Conservation (phyloP, 2,329 filamentous ascomycete species). For the Cordyceps javanica region DNA sequence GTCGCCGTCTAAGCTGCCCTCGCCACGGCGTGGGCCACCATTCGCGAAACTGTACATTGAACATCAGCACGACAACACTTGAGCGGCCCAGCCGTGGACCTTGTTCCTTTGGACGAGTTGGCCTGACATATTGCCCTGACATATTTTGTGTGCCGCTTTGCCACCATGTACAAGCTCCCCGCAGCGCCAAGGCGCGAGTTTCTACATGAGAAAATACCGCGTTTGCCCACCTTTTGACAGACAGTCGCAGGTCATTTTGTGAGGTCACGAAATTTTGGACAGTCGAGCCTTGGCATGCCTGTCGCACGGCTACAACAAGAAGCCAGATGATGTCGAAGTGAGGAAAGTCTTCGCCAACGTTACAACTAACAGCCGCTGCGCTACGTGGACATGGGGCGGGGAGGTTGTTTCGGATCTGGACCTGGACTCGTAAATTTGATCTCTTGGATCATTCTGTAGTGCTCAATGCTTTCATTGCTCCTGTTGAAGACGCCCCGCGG, state of each 20-base stretch:
- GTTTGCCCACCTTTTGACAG: not conserved
- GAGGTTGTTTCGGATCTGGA: not conserved
- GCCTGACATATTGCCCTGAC: not conserved
- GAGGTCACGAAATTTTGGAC: not conserved
- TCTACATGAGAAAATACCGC: not conserved
- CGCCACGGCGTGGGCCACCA: not conserved
- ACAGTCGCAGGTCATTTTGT: not conserved
- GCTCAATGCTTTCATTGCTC: conserved; percentile 6
- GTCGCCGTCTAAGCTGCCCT: not conserved
- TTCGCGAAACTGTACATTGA: not conserved
- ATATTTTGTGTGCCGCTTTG: not conserved
- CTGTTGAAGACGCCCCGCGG: not conserved
- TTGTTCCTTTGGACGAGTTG: no score
- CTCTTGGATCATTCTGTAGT: conserved; percentile 13
- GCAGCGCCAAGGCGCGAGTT: not conserved
- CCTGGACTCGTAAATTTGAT: conserved; percentile 12
- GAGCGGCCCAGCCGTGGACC: not conserved
- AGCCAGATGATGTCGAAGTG: not conserved
- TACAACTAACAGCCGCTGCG: not conserved
- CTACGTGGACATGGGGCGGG: not conserved
- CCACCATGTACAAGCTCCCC: not conserved
- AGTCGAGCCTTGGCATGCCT: not conserved
- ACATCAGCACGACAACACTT: not conserved
- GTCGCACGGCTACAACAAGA: not conserved
- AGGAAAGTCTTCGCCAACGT: not conserved